These are phyloP conservation scores for Hamamelis virginiana DNA, from an alignment of 164 flowering plant species.

Conservation along the genomic window DNA sequence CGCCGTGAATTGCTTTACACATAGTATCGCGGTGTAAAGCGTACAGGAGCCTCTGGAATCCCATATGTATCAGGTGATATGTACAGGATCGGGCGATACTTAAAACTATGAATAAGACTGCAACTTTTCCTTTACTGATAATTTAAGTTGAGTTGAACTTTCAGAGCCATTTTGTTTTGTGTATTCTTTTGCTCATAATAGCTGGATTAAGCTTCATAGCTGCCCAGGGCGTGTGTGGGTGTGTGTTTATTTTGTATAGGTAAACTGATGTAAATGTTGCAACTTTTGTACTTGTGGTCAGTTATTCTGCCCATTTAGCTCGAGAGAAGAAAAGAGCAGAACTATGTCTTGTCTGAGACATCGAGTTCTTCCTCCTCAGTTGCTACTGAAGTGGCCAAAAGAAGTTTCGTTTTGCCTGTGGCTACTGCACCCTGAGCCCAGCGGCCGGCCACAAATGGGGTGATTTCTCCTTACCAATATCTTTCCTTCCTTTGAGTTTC, in stretches of 20 bases:
- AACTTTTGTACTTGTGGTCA: conserved; percentile 41
- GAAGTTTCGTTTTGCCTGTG: conserved; percentile 96
- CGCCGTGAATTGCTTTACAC: too few relatives aligned
- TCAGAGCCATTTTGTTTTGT: not conserved
- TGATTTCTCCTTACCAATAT: conserved; percentile 19
- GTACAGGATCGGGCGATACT: too few relatives aligned
- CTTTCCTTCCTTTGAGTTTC: not conserved
- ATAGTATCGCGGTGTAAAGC: too few relatives aligned
- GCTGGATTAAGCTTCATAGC: conserved; percentile 5
- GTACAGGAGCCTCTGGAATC: too few relatives aligned
- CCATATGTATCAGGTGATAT: too few relatives aligned
- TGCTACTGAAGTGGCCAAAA: conserved; percentile 89
- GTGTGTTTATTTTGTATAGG: too few relatives aligned
- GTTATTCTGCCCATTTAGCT: conserved; percentile 79
- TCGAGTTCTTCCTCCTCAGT: conserved; percentile 89
- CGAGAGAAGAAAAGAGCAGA: conserved; percentile 75
- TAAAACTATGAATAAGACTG: too few relatives aligned
- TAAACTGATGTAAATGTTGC: conserved; percentile 12
- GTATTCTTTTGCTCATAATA: not conserved
- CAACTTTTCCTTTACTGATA: not conserved
- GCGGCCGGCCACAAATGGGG: conserved; percentile 79
- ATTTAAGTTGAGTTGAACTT: not conserved
- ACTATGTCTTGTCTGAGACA: conserved; percentile 90
- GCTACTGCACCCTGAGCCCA: conserved; percentile 92
- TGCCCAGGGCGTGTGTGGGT: not conserved